Percentiles rank a stretch among this genome's conserved stretches.
Conservation (phyloP, 1,284 basidiomycete species). For the Cryptococcus amylolentus region DNA sequence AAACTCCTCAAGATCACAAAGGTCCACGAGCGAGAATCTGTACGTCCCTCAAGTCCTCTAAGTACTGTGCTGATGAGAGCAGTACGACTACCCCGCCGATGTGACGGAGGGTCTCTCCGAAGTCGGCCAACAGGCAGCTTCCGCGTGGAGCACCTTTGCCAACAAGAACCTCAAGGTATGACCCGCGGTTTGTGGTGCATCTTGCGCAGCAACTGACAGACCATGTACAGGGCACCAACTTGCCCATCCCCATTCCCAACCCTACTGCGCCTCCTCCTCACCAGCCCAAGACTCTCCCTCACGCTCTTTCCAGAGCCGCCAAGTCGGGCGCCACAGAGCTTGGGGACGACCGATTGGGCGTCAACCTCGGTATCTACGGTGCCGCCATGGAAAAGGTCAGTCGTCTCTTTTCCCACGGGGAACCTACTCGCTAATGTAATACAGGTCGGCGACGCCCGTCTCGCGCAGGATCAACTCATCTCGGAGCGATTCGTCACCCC, state of each 20-base stretch:
- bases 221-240: conserved; percentile 61
- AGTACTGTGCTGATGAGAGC: not conserved
- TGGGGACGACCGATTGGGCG: conserved; percentile 66
- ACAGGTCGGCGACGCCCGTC: conserved; percentile 71
- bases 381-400: conserved; percentile 72
- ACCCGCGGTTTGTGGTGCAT: no score
- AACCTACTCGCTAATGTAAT: not conserved
- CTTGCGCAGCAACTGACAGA: not conserved
- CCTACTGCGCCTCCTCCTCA: conserved; percentile 51
- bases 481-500: conserved; percentile 69
- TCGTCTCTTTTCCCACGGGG: not conserved
- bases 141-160: conserved; percentile 79
- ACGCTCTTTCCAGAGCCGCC: conserved; percentile 83
- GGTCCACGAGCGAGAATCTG: conserved; percentile 71
- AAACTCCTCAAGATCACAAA: conserved; percentile 78
- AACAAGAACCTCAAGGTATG: conserved; percentile 73
- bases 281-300: conserved; percentile 88
- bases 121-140: conserved; percentile 63
- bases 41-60: not conserved
- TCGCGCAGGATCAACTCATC: conserved; percentile 77
- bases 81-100: conserved; percentile 73
- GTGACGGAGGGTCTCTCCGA: conserved; percentile 55
- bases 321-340: conserved; percentile 63
- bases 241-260: conserved; percentile 68
- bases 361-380: conserved; percentile 74